Conservation (phyloP, 2,329 filamentous ascomycete genomes). For the Fusarium austroafricanum region DNA sequence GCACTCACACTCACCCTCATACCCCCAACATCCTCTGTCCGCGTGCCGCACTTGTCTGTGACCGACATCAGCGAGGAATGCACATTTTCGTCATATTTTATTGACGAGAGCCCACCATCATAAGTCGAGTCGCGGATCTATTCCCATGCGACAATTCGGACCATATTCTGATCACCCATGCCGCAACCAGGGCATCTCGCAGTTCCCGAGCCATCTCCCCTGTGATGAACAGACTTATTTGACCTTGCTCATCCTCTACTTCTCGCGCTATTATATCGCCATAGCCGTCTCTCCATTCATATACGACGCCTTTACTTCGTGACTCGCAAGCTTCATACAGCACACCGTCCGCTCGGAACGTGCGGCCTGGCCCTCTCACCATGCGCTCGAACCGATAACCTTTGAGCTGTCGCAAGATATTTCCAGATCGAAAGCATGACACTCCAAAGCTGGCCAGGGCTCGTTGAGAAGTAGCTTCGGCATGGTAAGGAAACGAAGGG, state of each 20-base stretch:
- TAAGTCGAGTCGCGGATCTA: constrained; percentile 24
- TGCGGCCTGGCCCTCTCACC: constrained; percentile 40
- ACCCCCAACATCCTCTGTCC: constrained; percentile 13
- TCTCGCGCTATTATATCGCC: constrained; percentile 50
- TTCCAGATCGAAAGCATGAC: constrained; percentile 40
- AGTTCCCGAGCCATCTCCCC: constrained; percentile 45
- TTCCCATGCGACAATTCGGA: constrained; percentile 51
- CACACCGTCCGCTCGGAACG: constrained; percentile 36
- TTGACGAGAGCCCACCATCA: constrained; percentile 26
- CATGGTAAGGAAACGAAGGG: constrained; percentile 49
- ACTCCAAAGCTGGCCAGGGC: constrained; percentile 48
- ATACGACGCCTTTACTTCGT: constrained; percentile 43
- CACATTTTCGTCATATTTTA: not conserved
- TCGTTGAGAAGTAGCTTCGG: constrained; percentile 48
- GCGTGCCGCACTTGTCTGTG: constrained; percentile 27
- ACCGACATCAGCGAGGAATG: constrained; percentile 20
- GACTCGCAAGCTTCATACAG: constrained; percentile 48
- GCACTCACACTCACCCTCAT: constrained; percentile 5
- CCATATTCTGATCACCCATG: constrained; percentile 53
- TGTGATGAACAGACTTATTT: constrained; percentile 49
- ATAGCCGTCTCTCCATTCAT: constrained; percentile 50
- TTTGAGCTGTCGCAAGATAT: constrained; percentile 38
- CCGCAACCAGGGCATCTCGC: constrained; percentile 51
- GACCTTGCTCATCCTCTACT: constrained; percentile 42
- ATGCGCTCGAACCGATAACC: constrained; percentile 49